Percentiles rank a stretch among this genome's conserved stretches.
These are phyloP conservation scores for Mycena albidolilacea DNA, from an alignment of 768 basidiomycete species.

Conservation along the genomic window DNA sequence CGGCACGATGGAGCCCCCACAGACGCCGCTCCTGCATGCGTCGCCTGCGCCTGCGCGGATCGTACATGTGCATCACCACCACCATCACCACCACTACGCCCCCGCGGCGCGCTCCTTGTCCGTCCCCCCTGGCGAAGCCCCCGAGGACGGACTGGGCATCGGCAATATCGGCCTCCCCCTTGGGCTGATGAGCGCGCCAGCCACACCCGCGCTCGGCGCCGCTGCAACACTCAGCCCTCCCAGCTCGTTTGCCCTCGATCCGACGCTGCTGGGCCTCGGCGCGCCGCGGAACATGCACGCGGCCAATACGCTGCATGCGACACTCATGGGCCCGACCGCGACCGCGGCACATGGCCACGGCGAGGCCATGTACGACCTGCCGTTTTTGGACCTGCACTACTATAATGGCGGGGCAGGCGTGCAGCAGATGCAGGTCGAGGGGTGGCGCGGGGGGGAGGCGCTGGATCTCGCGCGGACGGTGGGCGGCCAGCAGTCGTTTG, in stretches of 20 bases:
- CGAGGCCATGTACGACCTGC: constrained; percentile 60
- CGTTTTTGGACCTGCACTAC: constrained; percentile 84
- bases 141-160: constrained; percentile 19
- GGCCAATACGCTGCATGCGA: constrained; percentile 9
- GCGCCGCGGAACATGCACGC: constrained; percentile 12
- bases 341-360: constrained; percentile 3
- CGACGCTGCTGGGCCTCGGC: constrained; percentile 22
- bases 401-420: constrained; percentile 52
- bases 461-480: constrained; percentile 55
- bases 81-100: constrained; percentile 39
- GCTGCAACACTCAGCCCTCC: constrained; percentile 20
- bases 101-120: constrained; percentile 49
- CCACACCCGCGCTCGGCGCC: constrained; percentile 31
- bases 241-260: constrained; percentile 32
- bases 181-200: constrained; percentile 38
- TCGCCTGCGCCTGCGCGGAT: constrained; percentile 50
- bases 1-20: constrained; percentile 67
- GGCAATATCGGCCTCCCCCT: neutral
- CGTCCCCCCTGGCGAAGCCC: constrained; percentile 37
- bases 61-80: constrained; percentile 38
- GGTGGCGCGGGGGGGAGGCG: constrained; percentile 49
- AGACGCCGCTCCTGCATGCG: constrained; percentile 69
- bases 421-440: constrained; percentile 29
- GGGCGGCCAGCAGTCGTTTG: constrained; percentile 12
- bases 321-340: constrained; percentile 8